Conservation (phyloP, 2,329 filamentous ascomycete genomes). For the Fusarium proliferatum region DNA sequence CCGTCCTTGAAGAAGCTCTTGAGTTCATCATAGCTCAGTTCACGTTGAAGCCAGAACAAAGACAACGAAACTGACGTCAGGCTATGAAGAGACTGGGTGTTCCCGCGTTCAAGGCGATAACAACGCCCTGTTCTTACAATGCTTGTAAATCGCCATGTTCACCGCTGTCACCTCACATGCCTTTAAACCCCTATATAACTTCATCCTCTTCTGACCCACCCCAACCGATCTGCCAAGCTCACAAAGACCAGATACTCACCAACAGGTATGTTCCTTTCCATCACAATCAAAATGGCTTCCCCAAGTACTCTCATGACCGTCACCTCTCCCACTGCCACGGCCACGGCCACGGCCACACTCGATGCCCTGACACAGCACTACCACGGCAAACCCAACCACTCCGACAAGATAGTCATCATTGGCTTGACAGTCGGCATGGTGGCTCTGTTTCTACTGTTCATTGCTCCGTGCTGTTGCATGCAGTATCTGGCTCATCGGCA, state of each 20-base stretch:
- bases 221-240: not conserved
- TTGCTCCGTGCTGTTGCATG: conserved; percentile 19
- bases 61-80: not conserved
- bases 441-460: conserved; percentile 6
- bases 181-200: not conserved
- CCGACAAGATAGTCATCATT: not conserved
- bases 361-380: not conserved
- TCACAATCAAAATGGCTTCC: conserved; percentile 8
- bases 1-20: not conserved
- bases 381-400: not conserved
- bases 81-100: rapidly evolving
- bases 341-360: not conserved
- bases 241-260: not conserved
- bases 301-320: conserved; percentile 6
- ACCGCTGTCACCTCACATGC: not conserved
- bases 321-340: not conserved
- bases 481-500: conserved; percentile 9
- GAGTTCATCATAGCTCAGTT: too few species aligned
- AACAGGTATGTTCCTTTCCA: not conserved
- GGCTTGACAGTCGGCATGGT: conserved; percentile 1
- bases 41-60: not conserved
- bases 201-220: not conserved
- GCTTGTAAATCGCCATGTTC: not conserved
- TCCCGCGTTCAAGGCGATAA: not conserved
- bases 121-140: not conserved